Conservation (phyloP, 2,329 filamentous ascomycete species). For the Didymella arachidicola region DNA sequence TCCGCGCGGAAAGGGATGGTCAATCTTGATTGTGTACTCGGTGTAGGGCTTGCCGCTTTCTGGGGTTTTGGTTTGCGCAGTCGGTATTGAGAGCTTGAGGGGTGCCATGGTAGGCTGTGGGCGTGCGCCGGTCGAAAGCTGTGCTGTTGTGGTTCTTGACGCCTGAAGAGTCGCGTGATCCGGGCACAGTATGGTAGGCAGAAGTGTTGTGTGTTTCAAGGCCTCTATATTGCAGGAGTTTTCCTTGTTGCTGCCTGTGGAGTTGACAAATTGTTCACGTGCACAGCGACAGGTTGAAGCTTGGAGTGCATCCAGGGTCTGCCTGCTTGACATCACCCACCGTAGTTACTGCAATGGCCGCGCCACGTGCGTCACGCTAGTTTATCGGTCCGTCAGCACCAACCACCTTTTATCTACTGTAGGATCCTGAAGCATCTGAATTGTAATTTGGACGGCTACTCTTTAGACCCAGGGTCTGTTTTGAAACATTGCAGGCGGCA, state of each 20-base stretch:
- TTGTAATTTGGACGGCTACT: background rate
- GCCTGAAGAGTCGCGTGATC: conserved; percentile 10
- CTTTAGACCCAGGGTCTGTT: background rate
- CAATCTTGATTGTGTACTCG: conserved; percentile 78
- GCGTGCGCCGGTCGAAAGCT: background rate
- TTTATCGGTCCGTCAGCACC: background rate
- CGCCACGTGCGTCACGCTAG: conserved; percentile 21
- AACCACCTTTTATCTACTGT: background rate
- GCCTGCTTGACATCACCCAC: conserved; percentile 20
- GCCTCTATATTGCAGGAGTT: background rate
- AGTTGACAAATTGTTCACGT: conserved; percentile 15
- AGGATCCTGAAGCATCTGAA: background rate
- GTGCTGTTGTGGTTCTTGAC: background rate
- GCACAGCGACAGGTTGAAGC: conserved; percentile 12
- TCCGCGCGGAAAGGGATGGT: conserved; percentile 77
- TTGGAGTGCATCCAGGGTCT: conserved; percentile 16
- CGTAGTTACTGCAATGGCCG: conserved; percentile 13
- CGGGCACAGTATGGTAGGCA: background rate
- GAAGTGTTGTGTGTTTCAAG: background rate
- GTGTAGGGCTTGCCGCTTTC: conserved; percentile 70
- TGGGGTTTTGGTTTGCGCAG: conserved; percentile 59
- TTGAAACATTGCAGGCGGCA: background rate
- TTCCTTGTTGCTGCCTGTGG: conserved; percentile 8
- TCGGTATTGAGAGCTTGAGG: conserved; percentile 57
- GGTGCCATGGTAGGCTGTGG: conserved; percentile 51